A percentile compares a stretch with the other conserved stretches of the same genome.
Conservation (phyloP, 2,329 filamentous ascomycete species). For the Colletotrichum gigasporum region DNA sequence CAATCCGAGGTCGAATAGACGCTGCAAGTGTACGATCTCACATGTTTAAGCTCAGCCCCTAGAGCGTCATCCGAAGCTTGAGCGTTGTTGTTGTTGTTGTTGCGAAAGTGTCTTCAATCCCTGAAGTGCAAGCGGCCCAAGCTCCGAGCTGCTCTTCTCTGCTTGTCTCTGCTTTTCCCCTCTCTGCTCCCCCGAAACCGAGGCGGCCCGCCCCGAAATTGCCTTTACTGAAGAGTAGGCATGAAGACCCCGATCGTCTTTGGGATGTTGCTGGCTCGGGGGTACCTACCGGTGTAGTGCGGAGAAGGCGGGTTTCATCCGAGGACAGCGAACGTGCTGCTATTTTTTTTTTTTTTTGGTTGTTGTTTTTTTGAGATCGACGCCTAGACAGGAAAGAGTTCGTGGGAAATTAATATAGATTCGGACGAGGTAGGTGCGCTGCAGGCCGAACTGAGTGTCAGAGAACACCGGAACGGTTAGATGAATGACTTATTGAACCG, state of each 20-base stretch:
- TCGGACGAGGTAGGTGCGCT: conserved; percentile 11
- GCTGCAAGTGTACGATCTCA: not conserved
- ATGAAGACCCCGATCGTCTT: not conserved
- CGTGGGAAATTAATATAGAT: not conserved
- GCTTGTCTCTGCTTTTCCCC: conserved; percentile 1
- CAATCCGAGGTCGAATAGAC: conserved; percentile 16
- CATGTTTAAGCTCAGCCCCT: conserved; percentile 22
- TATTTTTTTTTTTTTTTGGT: too few relatives aligned
- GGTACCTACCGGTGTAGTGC: not conserved
- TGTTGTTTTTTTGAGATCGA: not conserved
- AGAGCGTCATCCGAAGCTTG: conserved; percentile 30
- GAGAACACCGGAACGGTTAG: not conserved
- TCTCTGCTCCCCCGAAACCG: not conserved
- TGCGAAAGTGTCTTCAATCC: not conserved
- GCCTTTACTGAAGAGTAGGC: not conserved
- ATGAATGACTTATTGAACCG: not conserved
- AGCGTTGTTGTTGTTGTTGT: not conserved
- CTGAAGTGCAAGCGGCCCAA: conserved; percentile 16
- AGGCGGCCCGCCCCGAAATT: conserved; percentile 10
- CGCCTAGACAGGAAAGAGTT: not conserved
- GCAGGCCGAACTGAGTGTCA: not conserved
- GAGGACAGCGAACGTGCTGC: not conserved
- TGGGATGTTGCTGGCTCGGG: not conserved
- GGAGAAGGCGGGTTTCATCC: conserved; percentile 16
- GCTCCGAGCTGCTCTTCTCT: not conserved